Base-by-base conservation (phyloP, 108 stramenopile genomes). In the Cyclotella baltica region DNA sequence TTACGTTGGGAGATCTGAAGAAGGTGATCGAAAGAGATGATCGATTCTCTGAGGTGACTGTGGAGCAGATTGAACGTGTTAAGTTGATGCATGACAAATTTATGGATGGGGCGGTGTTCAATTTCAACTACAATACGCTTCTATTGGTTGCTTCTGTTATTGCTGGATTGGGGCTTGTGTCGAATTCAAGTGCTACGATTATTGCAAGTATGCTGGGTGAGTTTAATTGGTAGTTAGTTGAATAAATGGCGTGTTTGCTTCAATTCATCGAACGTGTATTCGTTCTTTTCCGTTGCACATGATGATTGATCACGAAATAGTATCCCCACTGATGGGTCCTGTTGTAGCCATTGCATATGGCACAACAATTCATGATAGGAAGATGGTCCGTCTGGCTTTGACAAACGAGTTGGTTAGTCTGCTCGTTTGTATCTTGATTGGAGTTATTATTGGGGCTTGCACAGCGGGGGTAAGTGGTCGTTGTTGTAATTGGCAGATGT, bases 181-280 rank as follows among this genome's bases (percentile, higher is more conserved):
- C 91, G 15, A 75, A 97, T 72, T 86, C 83, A 22, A 78, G 88
- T 2, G 91, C 90, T 0, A 88, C 87, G 6, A 88, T 97, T 29
- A 92, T 96, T 22, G 91, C 95, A 2, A 73, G 77, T 53, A 97
- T 97, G 97, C 81, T 97, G 38, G 89, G 95, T 36, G 90, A 89
- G 25, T 27, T 2, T 3, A 5, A 18, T 0, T 29, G 27, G 35
- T 30, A 27, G 10, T 30, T 61, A 9, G 5, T 5, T 6, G 27
- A 30, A 11, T 31, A 5, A 31, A 5, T 10, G 2, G 4, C 30
- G 93, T 19, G 88, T 86, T 31, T 37, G 52, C 5, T 56, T 31
- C 31, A 15, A 9, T 20, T 47, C 19, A 46, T 15, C n/a, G 6
- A 31, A 35, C 33, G 6, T 20, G 10, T 25, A 59, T 56, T 10